Evolutionary conservation across 441 rosid species (phyloP).

Genomic region (Rhodomyrtus psidioides): DNA sequence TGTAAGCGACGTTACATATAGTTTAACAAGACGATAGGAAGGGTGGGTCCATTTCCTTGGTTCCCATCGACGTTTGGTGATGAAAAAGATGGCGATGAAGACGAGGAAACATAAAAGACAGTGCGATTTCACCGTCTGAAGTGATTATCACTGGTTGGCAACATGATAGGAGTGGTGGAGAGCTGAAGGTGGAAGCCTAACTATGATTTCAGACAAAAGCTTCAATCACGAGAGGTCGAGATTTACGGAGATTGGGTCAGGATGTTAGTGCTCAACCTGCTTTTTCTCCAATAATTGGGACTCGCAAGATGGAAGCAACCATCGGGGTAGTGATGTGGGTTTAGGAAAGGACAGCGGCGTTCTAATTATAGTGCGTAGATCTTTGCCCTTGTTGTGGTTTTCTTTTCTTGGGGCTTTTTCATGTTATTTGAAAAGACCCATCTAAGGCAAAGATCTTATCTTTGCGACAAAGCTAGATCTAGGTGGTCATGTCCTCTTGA

Average conservation of each 20-base stretch:
- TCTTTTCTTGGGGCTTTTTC: background rate
- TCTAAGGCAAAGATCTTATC: background rate
- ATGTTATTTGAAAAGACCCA: background rate
- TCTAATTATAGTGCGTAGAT: background rate
- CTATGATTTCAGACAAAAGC: background rate
- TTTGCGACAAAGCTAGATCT: background rate
- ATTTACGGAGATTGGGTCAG: background rate
- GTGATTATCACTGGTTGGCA: background rate
- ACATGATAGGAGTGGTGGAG: background rate
- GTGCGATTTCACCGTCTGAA: background rate
- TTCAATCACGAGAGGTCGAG: background rate
- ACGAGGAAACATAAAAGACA: background rate
- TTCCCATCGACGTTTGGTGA: background rate
- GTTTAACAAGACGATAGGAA: background rate
- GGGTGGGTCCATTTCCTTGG: background rate
- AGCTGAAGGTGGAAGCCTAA: background rate
- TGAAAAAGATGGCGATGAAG: background rate
- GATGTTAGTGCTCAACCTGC: background rate
- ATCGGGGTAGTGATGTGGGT: background rate
- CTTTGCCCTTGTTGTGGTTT: background rate
- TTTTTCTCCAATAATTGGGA: background rate
- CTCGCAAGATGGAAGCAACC: background rate
- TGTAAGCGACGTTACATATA: background rate
- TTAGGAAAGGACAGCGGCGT: background rate
- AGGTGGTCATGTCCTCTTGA: background rate